Percentiles rank a stretch among this genome's conserved stretches.
phyloP scores from a whole-genome alignment of 176 grass and related monocot genomes.

The Pontederia crassipes region DNA sequence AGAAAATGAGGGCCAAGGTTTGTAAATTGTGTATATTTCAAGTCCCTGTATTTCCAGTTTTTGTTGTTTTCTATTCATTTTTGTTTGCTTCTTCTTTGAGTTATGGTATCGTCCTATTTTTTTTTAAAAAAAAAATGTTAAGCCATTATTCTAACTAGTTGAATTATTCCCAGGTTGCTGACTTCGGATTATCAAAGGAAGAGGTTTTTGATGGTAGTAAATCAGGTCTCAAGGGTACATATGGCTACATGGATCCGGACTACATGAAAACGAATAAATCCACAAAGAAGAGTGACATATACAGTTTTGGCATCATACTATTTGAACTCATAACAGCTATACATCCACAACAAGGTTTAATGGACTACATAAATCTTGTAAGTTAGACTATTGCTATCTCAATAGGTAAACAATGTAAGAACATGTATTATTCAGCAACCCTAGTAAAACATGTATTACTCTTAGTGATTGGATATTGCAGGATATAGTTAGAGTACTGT shows the following conservation, averaged over 20 bases:
- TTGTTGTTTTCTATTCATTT: not conserved
- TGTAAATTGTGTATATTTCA: too few species aligned
- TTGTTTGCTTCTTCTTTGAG: not conserved
- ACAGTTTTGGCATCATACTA: constrained; percentile 90
- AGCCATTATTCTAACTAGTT: too few species aligned
- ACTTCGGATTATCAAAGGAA: constrained; percentile 95
- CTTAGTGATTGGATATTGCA: not conserved
- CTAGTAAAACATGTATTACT: not conserved
- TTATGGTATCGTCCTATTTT: not conserved
- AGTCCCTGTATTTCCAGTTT: not conserved
- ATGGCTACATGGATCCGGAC: constrained; percentile 98
- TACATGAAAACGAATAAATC: constrained; percentile 86
- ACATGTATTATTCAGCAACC: not conserved
- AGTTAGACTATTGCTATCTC: constrained; percentile 24
- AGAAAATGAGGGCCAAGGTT: constrained; percentile 86
- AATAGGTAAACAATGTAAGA: not conserved
- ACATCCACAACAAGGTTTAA: constrained; percentile 88
- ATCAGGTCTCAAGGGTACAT: constrained; percentile 89
- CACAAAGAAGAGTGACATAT: constrained; percentile 95
- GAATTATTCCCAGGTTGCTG: constrained; percentile 44
- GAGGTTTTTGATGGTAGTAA: constrained; percentile 77
- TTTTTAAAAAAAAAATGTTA: too few species aligned
- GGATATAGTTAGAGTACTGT: not conserved
- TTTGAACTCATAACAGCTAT: constrained; percentile 95
- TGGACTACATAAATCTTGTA: constrained; percentile 96